These are phyloP conservation scores for Polytolypa hystricis DNA, from an alignment of 2,329 filamentous ascomycete species.

Conservation along the genomic window DNA sequence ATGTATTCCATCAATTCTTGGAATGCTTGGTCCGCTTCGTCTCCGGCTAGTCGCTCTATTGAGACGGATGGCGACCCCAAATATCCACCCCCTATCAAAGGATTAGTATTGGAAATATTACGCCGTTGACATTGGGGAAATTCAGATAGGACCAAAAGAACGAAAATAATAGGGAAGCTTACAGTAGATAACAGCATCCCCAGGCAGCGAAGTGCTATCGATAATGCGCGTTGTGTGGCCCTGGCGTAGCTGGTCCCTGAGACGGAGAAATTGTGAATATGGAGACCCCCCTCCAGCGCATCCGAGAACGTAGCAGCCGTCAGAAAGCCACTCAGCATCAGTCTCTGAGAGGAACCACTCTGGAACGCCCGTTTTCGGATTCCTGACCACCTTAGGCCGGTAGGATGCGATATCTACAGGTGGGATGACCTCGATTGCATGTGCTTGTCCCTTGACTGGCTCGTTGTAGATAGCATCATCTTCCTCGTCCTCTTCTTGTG, in stretches of 20 bases:
- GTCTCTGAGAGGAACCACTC: slow-evolving; percentile 36
- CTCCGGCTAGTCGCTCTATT: slow-evolving; percentile 49
- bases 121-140: too few relatives aligned
- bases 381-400: slow-evolving; percentile 29
- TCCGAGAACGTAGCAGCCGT: slow-evolving; percentile 39
- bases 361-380: slow-evolving; percentile 13
- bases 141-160: too few relatives aligned
- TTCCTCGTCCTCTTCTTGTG: slow-evolving; percentile 15
- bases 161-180: slow-evolving; percentile 31
- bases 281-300: slow-evolving; percentile 40
- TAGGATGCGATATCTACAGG: slow-evolving; percentile 25
- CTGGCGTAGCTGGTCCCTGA: slow-evolving; percentile 29
- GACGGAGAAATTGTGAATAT: slow-evolving; percentile 33
- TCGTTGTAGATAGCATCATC: slow-evolving; percentile 14
- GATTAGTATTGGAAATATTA: not conserved
- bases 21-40: slow-evolving; percentile 38
- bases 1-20: slow-evolving; percentile 44
- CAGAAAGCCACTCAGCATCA: slow-evolving; percentile 36
- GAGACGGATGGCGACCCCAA: slow-evolving; percentile 50
- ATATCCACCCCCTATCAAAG: slow-evolving; percentile 39
- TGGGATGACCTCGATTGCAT: slow-evolving; percentile 7
- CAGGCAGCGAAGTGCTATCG: slow-evolving; percentile 32
- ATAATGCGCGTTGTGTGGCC: slow-evolving; percentile 32
- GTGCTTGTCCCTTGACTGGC: slow-evolving; percentile 9
- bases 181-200: slow-evolving; percentile 35